Percentiles rank a stretch among this genome's conserved stretches.
phyloP scores from a whole-genome alignment of 139 green algal genomes.

The Monoraphidium neglectum region DNA sequence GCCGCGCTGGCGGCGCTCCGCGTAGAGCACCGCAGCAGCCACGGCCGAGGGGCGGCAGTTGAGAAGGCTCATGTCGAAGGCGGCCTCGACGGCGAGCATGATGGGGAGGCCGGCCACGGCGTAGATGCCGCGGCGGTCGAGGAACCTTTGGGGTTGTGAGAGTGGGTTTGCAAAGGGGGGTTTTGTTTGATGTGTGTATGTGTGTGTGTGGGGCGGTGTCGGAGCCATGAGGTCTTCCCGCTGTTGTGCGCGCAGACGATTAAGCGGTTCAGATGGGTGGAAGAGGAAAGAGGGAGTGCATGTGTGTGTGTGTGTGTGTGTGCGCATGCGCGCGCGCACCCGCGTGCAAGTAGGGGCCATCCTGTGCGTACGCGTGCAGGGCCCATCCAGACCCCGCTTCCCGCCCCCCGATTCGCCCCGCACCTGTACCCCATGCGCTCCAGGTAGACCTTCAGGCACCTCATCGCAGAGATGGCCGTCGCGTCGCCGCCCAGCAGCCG shows the following conservation, averaged over 20 bases:
- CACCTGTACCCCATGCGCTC: conserved; percentile 63
- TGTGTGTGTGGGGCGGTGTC: too few species aligned
- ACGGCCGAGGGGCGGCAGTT: conserved; percentile 87
- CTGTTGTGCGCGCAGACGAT: too few species aligned
- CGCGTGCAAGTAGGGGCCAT: not conserved
- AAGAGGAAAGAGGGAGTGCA: too few species aligned
- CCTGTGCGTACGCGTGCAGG: too few species aligned
- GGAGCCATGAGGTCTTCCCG: too few species aligned
- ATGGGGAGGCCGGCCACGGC: conserved; percentile 48
- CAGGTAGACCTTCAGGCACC: conserved; percentile 77
- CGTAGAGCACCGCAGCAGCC: conserved; percentile 78
- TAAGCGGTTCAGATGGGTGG: too few species aligned
- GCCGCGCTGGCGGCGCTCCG: conserved; percentile 71
- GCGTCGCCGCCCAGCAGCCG: conserved; percentile 60
- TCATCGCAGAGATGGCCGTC: conserved; percentile 62
- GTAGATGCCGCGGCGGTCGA: conserved; percentile 42
- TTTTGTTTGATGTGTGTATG: not conserved
- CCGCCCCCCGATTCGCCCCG: not conserved
- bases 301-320: too few species aligned
- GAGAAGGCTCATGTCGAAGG: conserved; percentile 75
- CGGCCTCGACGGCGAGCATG: conserved; percentile 58
- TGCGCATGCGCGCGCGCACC: not conserved
- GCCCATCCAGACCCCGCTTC: too few species aligned
- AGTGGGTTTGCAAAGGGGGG: not conserved
- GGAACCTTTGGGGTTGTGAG: conserved; percentile 10